Base-by-base conservation (phyloP, 192 early-diverging fungal species). In the Backusella macrospora region DNA sequence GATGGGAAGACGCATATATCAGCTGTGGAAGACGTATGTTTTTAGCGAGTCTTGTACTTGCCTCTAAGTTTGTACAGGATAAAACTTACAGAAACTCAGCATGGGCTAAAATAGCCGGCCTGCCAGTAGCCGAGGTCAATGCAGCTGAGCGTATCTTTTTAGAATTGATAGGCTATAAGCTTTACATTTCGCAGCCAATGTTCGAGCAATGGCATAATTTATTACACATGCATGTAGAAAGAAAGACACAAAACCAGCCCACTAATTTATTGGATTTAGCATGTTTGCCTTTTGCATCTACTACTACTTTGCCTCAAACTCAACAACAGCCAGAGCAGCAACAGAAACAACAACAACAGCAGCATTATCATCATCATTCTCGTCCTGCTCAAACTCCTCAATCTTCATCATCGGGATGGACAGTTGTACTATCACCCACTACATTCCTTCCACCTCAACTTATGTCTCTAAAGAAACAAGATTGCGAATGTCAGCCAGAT, bases 41-140 rank as follows among this genome's bases (percentile, higher is more conserved):
- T 81, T 79, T 96, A 21, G 89, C 92, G 4, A 86, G 95, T 3
- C 79, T 98, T 26, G 91, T 98, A 62, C 83, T 94, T 65, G 94
- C 96, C 6, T 95, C 94, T 72, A 98, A 98, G 76, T 96, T 91
- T 78, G 87, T 93, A 67, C 89, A 89, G 73, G 96, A 98, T 85
- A 90, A 89, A 68, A 91, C 89, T 39, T 98, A 96, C 75, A 86
- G 90, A n/a, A 97, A 95, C 86, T 86, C 85, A 72, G 92, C 94
- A 4, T 98, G 96, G 96, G 85, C 95, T 55, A 94, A 93, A 83
- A 95, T 97, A 40, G 96, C 94, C 34, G 90, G 92, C 65, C 87
- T 98, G 15, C 83, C 89, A 15, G 85, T 92, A 55, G 64, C 79
- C 15, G 95, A 98, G 81, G 91, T 98, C 63, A 92, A 93, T 84